Conservation (phyloP, 208 protist species). For the Trypanosoma mega region DNA sequence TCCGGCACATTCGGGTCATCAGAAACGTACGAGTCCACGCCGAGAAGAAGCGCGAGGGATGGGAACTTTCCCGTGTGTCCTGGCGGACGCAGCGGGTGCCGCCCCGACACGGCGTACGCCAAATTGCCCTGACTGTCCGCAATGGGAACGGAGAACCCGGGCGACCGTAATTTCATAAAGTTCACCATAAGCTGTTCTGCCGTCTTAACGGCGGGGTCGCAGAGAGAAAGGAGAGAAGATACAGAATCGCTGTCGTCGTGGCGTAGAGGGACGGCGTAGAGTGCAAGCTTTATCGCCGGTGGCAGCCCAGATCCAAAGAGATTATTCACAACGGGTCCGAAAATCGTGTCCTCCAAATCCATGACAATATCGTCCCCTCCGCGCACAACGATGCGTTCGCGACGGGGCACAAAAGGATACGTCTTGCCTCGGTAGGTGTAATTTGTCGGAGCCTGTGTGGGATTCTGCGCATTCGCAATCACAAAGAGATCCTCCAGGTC, state of each 20-base stretch:
- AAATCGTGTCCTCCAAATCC: conserved; percentile 44
- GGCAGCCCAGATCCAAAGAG: conserved; percentile 30
- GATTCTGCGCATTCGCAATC: conserved; percentile 28
- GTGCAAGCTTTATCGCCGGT: conserved; percentile 35
- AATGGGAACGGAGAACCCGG: conserved; percentile 62
- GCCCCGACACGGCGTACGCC: conserved; percentile 50
- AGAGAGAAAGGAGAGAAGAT: conserved; percentile 29
- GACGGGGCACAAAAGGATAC: conserved; percentile 30
- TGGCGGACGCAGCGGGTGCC: conserved; percentile 32
- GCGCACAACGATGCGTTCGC: conserved; percentile 50
- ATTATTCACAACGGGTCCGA: conserved; percentile 47
- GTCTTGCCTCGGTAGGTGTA: conserved; percentile 46
- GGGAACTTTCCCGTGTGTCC: conserved; percentile 55
- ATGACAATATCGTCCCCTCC: conserved; percentile 47
- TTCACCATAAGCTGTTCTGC: conserved; percentile 48
- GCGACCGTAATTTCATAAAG: conserved; percentile 36
- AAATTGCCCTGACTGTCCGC: conserved; percentile 46
- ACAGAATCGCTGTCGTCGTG: conserved; percentile 43
- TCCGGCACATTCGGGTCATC: conserved; percentile 18
- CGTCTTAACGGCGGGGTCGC: conserved; percentile 34
- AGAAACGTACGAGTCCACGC: conserved; percentile 25
- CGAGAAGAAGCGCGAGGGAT: conserved; percentile 8
- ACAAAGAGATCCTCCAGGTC: conserved; percentile 67
- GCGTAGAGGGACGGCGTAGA: conserved; percentile 44
- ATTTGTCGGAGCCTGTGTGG: conserved; percentile 22